A percentile compares a stretch with the other conserved stretches of the same genome.
These are phyloP conservation scores for Dicorynia guianensis DNA, from an alignment of 306 rosid genomes.

Conservation along the genomic window DNA sequence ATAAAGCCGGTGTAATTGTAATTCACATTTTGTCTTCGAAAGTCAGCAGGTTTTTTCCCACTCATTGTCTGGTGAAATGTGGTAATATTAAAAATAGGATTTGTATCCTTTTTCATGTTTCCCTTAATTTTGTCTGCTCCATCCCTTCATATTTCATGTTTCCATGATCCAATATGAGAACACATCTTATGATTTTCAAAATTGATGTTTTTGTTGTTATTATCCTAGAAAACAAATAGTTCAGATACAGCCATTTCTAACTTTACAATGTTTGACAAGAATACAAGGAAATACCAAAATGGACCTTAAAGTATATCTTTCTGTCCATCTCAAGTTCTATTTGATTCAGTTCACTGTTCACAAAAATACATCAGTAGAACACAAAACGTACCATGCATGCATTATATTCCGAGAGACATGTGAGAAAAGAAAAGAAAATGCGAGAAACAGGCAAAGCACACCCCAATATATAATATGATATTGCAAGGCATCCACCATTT, in stretches of 20 bases:
- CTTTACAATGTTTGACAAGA: not conserved
- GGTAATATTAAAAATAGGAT: not conserved
- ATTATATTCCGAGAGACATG: not conserved
- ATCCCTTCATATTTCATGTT: not conserved
- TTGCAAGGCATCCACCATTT: not conserved
- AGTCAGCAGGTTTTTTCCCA: not conserved
- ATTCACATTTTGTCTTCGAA: conserved; percentile 27
- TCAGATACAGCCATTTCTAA: not conserved
- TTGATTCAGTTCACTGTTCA: not conserved
- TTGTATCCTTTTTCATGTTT: not conserved
- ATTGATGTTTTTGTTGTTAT: not conserved
- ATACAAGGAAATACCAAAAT: conserved; percentile 6
- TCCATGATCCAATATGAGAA: not conserved
- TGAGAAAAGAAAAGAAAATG: not conserved
- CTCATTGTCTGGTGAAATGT: not conserved
- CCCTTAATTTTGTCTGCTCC: not conserved
- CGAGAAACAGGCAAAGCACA: conserved; percentile 7
- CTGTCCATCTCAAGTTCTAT: not conserved
- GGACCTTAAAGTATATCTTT: not conserved
- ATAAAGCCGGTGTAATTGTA: conserved; percentile 7
- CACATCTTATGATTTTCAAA: conserved; percentile 14
- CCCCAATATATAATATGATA: conserved; percentile 15
- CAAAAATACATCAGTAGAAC: not conserved
- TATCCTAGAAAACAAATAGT: not conserved
- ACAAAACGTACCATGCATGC: not conserved